Base-by-base conservation (phyloP, 495 filamentous ascomycete genomes). In the Penicilliopsis zonata region DNA sequence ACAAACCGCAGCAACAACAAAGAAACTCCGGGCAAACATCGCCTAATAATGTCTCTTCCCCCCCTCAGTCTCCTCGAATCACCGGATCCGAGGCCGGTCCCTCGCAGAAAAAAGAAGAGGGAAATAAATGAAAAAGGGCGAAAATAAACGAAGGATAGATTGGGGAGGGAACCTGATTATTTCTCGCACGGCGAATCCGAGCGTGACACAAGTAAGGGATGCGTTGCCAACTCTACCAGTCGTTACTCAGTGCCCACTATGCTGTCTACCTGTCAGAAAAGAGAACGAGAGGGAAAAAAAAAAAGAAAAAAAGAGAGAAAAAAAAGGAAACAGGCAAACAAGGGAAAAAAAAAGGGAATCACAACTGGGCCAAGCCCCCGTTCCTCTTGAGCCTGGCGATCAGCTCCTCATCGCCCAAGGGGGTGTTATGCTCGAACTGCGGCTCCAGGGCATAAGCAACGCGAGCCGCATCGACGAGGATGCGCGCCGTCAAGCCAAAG, bases 401-500 rank as follows among this genome's bases (percentile, higher is more conserved):
- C 49, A 88, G 68, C 9, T 55, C 58, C 59, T 93, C 85, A 48
- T 93, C 86, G 0, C 86, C 86, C 44, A 79, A 75, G 46, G 82
- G 67, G n/a, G 53, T 54, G 46, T 86, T 85, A 44, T 86, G 77
- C 50, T 78, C 80, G 59, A 92, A 93, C 53, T 86, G 80, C 21
- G 87, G 86, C 43, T 82, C 72, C 55, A 74, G 61, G 2, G 53
- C 76, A 52, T 87, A 95, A 24, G 87, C 87, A 9, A 94, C 61
- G 26, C 82, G 67, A 7, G 87, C 86, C 3, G 78, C 77, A 53
- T 95, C 87, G 3, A 94, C 80, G 23, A 94, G 44, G 18, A 94
- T 88, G 23, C 84, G 61, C 5, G 83, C 86, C 28, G 87, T 95
- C 82, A 94, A 87, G 13, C 86, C 86, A 65, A 82, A 94, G 5